A percentile compares a stretch with the other conserved stretches of the same genome.
These are phyloP conservation scores for Sporothrix pallida DNA, from an alignment of 2,329 filamentous ascomycete species.

Conservation along the genomic window DNA sequence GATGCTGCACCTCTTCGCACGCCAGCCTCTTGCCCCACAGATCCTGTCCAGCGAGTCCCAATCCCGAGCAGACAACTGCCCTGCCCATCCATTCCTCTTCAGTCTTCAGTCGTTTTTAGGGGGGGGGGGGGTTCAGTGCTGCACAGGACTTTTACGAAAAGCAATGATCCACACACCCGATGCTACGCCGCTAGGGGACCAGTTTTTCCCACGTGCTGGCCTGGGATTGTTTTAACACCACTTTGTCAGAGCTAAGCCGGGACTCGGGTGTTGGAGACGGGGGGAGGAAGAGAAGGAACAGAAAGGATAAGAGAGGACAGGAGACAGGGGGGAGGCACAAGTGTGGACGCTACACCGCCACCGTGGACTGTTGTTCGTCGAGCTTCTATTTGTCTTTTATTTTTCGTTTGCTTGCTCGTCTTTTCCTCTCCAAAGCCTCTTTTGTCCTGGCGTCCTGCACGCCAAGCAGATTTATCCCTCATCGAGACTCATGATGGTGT, in stretches of 20 bases:
- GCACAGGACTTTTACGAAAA: not conserved
- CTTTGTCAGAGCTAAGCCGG: not conserved
- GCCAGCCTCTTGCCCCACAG: not conserved
- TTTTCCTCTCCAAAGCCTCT: not conserved
- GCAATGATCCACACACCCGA: conserved; percentile 21
- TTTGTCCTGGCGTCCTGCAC: conserved; percentile 15
- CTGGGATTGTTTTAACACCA: not conserved
- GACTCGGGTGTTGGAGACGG: conserved; percentile 19
- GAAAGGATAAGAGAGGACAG: not conserved
- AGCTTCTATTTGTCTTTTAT: not conserved
- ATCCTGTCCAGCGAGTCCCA: not conserved
- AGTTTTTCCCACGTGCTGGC: conserved; percentile 28
- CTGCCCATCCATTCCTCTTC: conserved; percentile 9
- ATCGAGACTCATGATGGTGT: not conserved
- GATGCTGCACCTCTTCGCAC: conserved; percentile 19
- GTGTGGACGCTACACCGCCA: not conserved
- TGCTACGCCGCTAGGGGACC: conserved; percentile 20
- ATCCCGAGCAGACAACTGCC: not conserved
- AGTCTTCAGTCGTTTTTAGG: not conserved
- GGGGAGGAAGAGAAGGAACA: not conserved
- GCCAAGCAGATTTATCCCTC: conserved; percentile 6
- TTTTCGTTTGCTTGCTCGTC: not conserved
- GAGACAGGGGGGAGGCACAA: not conserved
- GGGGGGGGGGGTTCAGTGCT: no score
- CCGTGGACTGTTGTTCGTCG: not conserved